Evolutionary conservation across 177 flowering plant genomes (phyloP), one percentile per base, ranked within the genome.

Genomic region (Tripterygium wilfordii): DNA sequence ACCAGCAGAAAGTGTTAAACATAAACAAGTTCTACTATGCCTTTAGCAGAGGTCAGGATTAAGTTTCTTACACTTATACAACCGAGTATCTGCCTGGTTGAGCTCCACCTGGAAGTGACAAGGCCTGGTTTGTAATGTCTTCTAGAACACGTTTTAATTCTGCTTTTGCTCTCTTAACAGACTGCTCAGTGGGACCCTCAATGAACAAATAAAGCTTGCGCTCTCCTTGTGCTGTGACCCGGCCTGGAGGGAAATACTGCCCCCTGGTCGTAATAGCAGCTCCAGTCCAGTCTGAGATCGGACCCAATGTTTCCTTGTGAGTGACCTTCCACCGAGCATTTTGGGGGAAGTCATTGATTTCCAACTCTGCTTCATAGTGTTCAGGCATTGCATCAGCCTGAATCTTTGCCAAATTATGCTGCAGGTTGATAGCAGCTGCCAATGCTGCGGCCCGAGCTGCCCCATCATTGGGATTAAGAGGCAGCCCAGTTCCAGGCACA

Each of bases 281-380:
- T 39, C 97, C 97, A 30, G 92, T 86, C 85, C 85, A 89, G 14
- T 89, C 97, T 5, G 88, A 82, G 40, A 89, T 89, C 8, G 97
- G 92, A 39, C 85, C 95, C 70, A 86, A 66, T 8, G 92, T 89
- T 60, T 89, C 97, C 69, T 89, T 89, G 76, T 86, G 95, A 30
- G 97, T 89, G 23, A 86, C 95, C 69, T 80, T 89, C 97, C 97
- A 89, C 16, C 95, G 76, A 56, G 95, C 95, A 75, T 86, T 86
- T 64, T 89, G 97, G 3, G 95, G 97, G 52, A 86, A 89, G 53
- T 89, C 95, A 47, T 86, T 88, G 20, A 86, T 89, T 64, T 89
- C 95, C 39, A 89, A 56, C 66, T 88, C 97, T 9, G 97, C 97
- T 63, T 76, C 92, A 60, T 83, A 89, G 58, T 89, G 95, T 56